Conservation (phyloP, 768 basidiomycete species). For the Arthromyces matolae region DNA sequence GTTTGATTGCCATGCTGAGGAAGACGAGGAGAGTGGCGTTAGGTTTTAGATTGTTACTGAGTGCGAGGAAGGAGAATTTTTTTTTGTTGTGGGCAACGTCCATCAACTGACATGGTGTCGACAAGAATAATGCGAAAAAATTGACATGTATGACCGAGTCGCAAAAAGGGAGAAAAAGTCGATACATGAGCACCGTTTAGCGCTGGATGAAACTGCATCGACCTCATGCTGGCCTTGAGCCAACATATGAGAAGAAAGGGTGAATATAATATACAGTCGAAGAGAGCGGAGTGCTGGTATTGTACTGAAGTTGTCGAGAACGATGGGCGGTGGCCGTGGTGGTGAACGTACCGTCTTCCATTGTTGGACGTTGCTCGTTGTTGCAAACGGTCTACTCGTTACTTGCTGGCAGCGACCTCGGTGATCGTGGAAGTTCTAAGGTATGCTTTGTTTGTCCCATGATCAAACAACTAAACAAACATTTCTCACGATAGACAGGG, state of each 20-base stretch:
- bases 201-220: slow-evolving; percentile 8
- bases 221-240: slow-evolving; percentile 39
- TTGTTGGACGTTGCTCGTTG: slow-evolving; percentile 25
- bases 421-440: background rate
- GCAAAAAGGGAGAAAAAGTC: slow-evolving; percentile 16
- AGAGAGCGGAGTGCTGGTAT: slow-evolving; percentile 23
- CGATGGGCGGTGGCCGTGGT: slow-evolving; percentile 60
- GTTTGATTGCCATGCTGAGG: slow-evolving; percentile 71
- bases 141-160: slow-evolving; percentile 11
- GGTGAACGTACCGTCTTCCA: slow-evolving; percentile 80
- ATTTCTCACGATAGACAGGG: slow-evolving; percentile 3
- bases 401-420: slow-evolving; percentile 12
- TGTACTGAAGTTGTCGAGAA: slow-evolving; percentile 21
- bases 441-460: slow-evolving; percentile 7
- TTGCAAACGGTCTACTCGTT: slow-evolving; percentile 1
- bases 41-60: slow-evolving; percentile 32
- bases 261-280: slow-evolving; percentile 21
- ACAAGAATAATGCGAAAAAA: slow-evolving; percentile 19
- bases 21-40: slow-evolving; percentile 31
- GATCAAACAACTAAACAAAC: background rate
- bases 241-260: slow-evolving; percentile 33
- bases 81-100: slow-evolving; percentile 15
- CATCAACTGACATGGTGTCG: slow-evolving; percentile 18
- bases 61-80: slow-evolving; percentile 21
- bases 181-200: slow-evolving; percentile 11